Evolutionary conservation across 305 asterid genomes (phyloP).

Genomic region (Fraxinus ornus): DNA sequence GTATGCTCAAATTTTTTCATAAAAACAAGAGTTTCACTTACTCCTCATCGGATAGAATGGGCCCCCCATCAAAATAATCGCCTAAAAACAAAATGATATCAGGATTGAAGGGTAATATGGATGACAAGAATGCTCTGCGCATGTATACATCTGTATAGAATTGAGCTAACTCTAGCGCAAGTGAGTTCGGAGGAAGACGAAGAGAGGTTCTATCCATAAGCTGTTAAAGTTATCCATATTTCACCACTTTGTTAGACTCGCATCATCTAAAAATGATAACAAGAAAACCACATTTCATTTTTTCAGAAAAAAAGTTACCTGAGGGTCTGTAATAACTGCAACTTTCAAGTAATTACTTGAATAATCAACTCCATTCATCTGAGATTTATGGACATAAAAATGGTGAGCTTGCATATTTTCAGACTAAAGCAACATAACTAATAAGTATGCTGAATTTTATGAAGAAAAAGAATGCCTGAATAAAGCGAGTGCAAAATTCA

Average conservation of each 20-base stretch:
- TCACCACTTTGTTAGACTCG: conserved; percentile 1
- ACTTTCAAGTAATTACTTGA: conserved; percentile 62
- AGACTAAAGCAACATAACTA: neutral
- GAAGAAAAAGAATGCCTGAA: neutral
- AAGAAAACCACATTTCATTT: conserved; percentile 12
- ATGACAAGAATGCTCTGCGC: conserved; percentile 89
- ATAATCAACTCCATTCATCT: conserved; percentile 50
- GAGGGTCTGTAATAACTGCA: conserved; percentile 89
- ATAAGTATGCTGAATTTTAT: neutral
- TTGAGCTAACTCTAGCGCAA: conserved; percentile 73
- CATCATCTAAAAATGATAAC: neutral
- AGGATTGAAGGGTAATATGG: conserved; percentile 78
- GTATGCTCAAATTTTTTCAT: neutral
- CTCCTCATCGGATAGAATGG: conserved; percentile 74
- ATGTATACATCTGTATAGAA: conserved; percentile 88
- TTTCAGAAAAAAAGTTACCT: conserved; percentile 44
- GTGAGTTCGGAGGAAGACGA: conserved; percentile 71
- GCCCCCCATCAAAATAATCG: conserved; percentile 89
- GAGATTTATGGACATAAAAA: conserved; percentile 27
- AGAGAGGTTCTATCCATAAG: conserved; percentile 93
- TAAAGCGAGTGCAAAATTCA: neutral
- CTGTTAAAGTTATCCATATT: conserved; percentile 37
- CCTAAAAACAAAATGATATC: conserved; percentile 85
- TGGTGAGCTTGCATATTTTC: conserved; percentile 15
- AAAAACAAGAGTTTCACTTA: conserved; percentile 34